Evolutionary conservation across 2,329 filamentous ascomycete genomes (phyloP), one percentile per base, ranked within the genome.

Genomic region (Aspergillus fructus): DNA sequence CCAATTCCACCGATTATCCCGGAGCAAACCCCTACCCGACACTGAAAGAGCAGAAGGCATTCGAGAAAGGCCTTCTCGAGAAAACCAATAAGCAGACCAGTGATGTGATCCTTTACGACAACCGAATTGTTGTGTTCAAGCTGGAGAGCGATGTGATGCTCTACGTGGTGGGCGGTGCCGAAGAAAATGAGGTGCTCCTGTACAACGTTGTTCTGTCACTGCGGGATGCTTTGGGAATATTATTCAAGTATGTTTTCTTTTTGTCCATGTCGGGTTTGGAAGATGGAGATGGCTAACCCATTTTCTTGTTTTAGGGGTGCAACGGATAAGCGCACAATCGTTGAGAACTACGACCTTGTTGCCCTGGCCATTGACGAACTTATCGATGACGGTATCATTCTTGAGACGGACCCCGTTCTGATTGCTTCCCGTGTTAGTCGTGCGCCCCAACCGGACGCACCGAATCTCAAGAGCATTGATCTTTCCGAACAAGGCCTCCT

Each of bases 291-390:
- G 23, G 45, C 62, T 67, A 63, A 69, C 65, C 53, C 24, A 37
- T n/a, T 34, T 30, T 17, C 19, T 60, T 27, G 43, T 54, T 43
- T 15, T 65, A 96, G 91, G 77, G 93, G 96, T 83, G 91, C 91
- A 34, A 93, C 96, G 50, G 94, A 99, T 81, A 97, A 97, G 84
- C 89, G 94, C 65, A 97, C 94, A 57, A 92, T 97, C 65, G 89
- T 97, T 71, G 94, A 99, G 79, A 97, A 97, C 84, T 99, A 97
- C 81, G 94, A 97, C 76, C 85, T 97, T 21, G 90, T 97, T 61
- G 90, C 92, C 13, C 85, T 99, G 53, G 91, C 93, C 45, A 90
- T 99, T 63, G 94, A 99, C 76, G 94, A 99, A 77, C 93, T 96
- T 61, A 86, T 96, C 53, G 92, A 96, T 76, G 92, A 96, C 71